Evolutionary conservation across 192 early-diverging fungal genomes (phyloP), one percentile per base, ranked within the genome.

Genomic region (Podila epigama): DNA sequence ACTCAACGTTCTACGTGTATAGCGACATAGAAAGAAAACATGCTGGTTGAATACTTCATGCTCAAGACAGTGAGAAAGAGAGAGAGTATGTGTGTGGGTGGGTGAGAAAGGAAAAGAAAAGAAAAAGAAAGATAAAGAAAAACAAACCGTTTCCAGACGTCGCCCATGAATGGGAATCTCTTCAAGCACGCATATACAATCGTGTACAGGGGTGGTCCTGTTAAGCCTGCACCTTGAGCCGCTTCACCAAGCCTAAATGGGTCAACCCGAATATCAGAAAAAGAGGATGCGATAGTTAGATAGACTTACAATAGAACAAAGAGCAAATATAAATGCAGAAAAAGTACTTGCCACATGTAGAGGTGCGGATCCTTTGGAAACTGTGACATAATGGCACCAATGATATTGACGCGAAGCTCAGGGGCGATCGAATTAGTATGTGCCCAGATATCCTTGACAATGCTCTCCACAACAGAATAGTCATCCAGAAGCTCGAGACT

Each of bases 121-220:
- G n/a, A n/a, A n/a, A n/a, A 22, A 41, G n/a, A 66, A 7, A 25
- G 42, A 6, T 11, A 44, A 18, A 44, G n/a, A 7, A 58, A 39
- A 27, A 77, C 73, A 68, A 77, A 77, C 66, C 66, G 66, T 77
- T 77, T 77, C 73, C 73, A 77, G 44, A 77, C 39, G 34, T 57
- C 48, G 0, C 63, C 65, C 9, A 66, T 68, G 42, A 42, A 52
- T n/a, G 66, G 65, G 50, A 77, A 77, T 58, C 66, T 52, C 4
- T 48, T 53, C 3, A 77, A 18, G 51, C 65, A 63, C 0, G 73
- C 60, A 4, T 59, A 35, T 27, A 63, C 52, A 27, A 52, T 39
- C 25, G 63, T 68, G 29, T 60, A 20, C 50, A 60, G 60, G 13
- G 34, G 42, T 35, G 57, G n/a, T n/a, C n/a, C 55, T n/a, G 32